These are phyloP conservation scores for Vaccinium darrowii DNA, from an alignment of 148 eudicot species.

Conservation along the genomic window DNA sequence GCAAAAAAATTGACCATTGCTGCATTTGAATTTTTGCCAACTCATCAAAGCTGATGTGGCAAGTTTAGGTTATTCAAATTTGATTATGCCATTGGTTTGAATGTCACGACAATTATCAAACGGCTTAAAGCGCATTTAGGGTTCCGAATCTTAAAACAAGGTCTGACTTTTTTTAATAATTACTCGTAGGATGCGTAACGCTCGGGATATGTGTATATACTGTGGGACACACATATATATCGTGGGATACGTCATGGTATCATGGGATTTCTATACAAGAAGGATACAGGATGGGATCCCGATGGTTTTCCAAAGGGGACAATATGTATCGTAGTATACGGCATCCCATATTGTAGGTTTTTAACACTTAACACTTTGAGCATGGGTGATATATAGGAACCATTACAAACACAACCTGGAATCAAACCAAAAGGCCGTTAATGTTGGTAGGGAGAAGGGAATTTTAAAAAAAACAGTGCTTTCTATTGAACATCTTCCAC, in stretches of 20 bases:
- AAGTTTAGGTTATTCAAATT: no score
- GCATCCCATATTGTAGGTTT: not conserved
- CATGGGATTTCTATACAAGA: no score
- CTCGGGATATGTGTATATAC: not conserved
- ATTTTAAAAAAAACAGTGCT: not conserved
- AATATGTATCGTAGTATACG: not conserved
- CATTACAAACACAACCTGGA: not conserved
- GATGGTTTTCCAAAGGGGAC: not conserved
- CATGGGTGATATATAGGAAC: slow-evolving; percentile 7
- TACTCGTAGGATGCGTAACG: not conserved
- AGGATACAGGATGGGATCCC: not conserved
- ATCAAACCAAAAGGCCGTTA: not conserved
- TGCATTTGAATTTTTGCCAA: no score
- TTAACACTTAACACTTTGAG: not conserved
- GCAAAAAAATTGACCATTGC: no score
- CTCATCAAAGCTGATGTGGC: no score
- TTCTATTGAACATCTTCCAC: not conserved
- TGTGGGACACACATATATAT: not conserved
- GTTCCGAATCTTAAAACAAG: not conserved
- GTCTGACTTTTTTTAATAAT: not conserved
- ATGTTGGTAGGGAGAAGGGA: not conserved
- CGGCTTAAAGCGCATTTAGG: not conserved
- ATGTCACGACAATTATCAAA: not conserved
- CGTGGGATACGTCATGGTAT: no score
- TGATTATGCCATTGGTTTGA: not conserved